phyloP scores from a whole-genome alignment of 2,329 filamentous ascomycete species.

The Achaetomium macrosporum region DNA sequence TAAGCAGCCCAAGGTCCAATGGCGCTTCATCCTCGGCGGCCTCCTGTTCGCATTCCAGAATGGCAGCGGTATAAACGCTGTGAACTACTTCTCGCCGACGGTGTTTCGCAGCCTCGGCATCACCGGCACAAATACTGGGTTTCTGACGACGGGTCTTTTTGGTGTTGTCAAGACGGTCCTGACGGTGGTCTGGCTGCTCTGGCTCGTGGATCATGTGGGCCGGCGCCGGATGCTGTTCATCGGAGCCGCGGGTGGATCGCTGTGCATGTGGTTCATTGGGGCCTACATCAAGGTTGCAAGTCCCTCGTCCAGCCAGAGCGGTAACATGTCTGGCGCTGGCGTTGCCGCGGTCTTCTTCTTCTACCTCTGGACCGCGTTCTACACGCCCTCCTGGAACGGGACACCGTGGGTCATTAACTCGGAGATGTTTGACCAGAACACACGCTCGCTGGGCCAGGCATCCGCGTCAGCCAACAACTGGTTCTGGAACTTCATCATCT shows the following conservation, averaged over 20 bases:
- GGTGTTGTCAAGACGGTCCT: conserved; percentile 68
- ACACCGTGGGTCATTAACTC: conserved; percentile 71
- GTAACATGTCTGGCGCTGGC: conserved; percentile 34
- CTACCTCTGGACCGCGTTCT: conserved; percentile 68
- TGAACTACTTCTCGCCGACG: conserved; percentile 69
- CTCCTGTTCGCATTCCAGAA: conserved; percentile 79
- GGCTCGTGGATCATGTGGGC: conserved; percentile 56
- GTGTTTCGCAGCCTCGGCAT: conserved; percentile 55
- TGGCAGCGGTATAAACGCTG: conserved; percentile 68
- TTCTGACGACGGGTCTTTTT: conserved; percentile 66
- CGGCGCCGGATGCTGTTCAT: conserved; percentile 56
- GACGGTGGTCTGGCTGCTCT: conserved; percentile 64
- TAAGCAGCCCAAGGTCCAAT: conserved; percentile 53
- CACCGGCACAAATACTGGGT: conserved; percentile 38
- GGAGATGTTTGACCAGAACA: conserved; percentile 70
- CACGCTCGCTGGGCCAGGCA: conserved; percentile 64
- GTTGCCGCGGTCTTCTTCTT: conserved; percentile 65
- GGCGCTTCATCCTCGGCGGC: conserved; percentile 66
- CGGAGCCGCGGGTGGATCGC: conserved; percentile 52
- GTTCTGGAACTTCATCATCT: conserved; percentile 66
- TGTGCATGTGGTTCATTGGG: conserved; percentile 61
- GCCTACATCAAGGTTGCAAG: conserved; percentile 51
- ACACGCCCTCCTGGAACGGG: conserved; percentile 67
- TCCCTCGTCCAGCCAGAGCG: conserved; percentile 30
- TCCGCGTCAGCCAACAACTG: conserved; percentile 67